Evolutionary conservation across 805 yeast species (phyloP).

Genomic region (Nematodospora valgi): DNA sequence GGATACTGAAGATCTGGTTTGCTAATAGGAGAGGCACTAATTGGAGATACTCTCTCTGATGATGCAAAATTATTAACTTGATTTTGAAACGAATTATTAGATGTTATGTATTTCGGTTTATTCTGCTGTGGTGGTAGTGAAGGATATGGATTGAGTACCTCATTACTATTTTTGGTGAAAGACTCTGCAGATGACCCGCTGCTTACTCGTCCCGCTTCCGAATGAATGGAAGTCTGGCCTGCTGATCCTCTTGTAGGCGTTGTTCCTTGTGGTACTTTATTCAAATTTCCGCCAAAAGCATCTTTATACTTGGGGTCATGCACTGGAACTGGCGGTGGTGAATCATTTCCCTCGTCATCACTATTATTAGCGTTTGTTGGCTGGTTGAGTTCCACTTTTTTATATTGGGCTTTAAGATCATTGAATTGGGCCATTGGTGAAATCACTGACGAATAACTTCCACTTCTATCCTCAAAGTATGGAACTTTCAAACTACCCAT

Average conservation of each 20-base stretch:
- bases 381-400: conserved; percentile 12
- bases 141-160: conserved; percentile 6
- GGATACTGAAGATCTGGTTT: conserved; percentile 10
- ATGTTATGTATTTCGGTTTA: conserved; percentile 29
- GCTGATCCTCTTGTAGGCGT: conserved; percentile 10
- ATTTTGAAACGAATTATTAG: conserved; percentile 30
- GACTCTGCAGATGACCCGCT: conserved; percentile 14
- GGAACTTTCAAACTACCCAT: conserved; percentile 22
- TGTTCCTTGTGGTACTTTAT: conserved; percentile 17
- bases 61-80: conserved; percentile 11
- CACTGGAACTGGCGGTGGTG: conserved; percentile 24
- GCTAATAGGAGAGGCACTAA: conserved; percentile 1
- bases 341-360: conserved; percentile 8
- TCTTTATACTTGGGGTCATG: conserved; percentile 11
- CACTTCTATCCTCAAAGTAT: conserved; percentile 22
- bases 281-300: conserved; percentile 11
- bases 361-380: conserved; percentile 1
- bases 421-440: conserved; percentile 42
- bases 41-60: conserved; percentile 7
- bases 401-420: conserved; percentile 39
- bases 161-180: conserved; percentile 2
- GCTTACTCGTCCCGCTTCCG: conserved; percentile 22
- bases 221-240: conserved; percentile 18
- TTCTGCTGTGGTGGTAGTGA: conserved; percentile 6
- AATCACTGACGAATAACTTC: conserved; percentile 36